Conservation (phyloP, 257 asterid genomes). For the Fraxinus excelsior region DNA sequence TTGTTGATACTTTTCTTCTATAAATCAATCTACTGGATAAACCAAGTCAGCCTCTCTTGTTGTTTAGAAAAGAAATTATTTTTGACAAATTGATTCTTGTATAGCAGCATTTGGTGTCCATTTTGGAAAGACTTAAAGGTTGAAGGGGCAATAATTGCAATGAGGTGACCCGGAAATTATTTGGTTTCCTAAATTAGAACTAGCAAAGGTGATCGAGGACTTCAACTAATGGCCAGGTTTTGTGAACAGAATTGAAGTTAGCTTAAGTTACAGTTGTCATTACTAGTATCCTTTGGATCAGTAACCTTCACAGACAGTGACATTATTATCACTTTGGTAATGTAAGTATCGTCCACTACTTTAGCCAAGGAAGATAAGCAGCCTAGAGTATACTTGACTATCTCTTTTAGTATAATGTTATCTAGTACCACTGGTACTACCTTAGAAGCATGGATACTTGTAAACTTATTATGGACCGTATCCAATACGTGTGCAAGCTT, state of each 20-base stretch:
- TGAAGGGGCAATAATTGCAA: neutral
- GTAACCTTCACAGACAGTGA: neutral
- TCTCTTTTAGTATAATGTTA: too few relatives aligned
- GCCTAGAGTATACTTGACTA: neutral
- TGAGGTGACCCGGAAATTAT: neutral
- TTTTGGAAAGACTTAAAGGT: too few relatives aligned
- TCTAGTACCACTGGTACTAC: too few relatives aligned
- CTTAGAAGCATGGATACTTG: too few relatives aligned
- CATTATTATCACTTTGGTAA: neutral
- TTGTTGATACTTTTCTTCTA: neutral
- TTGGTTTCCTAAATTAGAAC: neutral
- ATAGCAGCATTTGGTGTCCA: neutral
- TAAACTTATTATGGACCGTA: too few relatives aligned
- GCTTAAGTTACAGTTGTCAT: neutral
- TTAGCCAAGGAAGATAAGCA: neutral
- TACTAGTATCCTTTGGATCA: neutral
- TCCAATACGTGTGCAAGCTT: too few relatives aligned
- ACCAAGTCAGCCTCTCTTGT: neutral
- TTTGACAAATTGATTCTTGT: neutral
- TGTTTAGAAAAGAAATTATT: neutral
- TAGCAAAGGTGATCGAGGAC: neutral
- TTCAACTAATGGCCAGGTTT: neutral
- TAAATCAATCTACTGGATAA: neutral
- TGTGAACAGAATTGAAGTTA: neutral
- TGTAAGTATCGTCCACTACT: neutral